phyloP scores from a whole-genome alignment of 208 protist species.

The Trypanosoma brucei region DNA sequence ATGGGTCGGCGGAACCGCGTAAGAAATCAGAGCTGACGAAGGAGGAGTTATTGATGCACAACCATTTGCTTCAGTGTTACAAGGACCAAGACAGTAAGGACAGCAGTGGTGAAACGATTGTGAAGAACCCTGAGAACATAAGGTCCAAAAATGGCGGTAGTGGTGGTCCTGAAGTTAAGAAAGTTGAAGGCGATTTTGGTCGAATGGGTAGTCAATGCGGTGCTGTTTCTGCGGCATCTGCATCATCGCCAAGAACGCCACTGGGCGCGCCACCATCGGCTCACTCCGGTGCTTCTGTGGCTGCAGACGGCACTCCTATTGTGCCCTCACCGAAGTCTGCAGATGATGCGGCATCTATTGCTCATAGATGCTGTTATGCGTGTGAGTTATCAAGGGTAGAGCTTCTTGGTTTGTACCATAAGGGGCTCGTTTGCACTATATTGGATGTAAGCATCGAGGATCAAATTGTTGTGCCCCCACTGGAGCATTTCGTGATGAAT shows the following conservation, averaged over 20 bases:
- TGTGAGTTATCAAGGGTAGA: constrained; percentile 48
- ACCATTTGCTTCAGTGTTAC: constrained; percentile 25
- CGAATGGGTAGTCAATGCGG: too few species aligned
- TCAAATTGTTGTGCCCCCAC: constrained; percentile 88
- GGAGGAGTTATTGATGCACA: constrained; percentile 44
- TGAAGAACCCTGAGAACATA: too few species aligned
- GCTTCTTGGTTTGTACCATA: constrained; percentile 72
- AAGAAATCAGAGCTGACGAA: constrained; percentile 15
- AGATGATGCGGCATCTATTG: too few species aligned
- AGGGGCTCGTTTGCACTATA: constrained; percentile 84
- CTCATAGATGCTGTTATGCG: constrained; percentile 17
- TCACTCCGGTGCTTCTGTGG: not conserved
- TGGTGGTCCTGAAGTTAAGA: not conserved
- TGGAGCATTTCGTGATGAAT: constrained; percentile 97
- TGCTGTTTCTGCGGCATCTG: too few species aligned
- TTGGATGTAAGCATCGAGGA: constrained; percentile 88
- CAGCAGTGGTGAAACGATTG: too few species aligned
- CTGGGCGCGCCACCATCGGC: not conserved
- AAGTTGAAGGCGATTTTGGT: too few species aligned
- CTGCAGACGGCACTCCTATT: not conserved
- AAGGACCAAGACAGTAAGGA: too few species aligned
- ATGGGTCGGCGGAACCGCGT: constrained; percentile 22
- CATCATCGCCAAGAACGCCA: not conserved
- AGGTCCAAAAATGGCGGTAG: constrained; percentile 8
- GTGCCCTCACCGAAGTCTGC: not conserved